Evolutionary conservation across 176 grass and related monocot species (phyloP), one percentile per base, ranked within the genome.

Genomic region (bread wheat (Triticum aestivum)): DNA sequence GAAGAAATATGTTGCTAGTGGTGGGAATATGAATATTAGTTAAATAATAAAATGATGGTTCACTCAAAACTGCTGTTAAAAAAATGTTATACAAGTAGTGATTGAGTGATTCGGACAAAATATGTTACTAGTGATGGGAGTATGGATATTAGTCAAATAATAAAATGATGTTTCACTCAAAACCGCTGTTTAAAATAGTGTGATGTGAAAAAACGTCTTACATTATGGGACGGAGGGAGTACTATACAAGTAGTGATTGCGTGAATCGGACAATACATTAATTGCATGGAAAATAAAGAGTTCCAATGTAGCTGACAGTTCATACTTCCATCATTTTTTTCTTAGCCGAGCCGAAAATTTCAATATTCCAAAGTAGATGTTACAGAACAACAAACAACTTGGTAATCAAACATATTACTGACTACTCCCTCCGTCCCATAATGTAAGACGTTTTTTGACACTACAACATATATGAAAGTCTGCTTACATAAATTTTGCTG

Each of bases 11-110:
- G 29, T 45, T 65, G 14, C 47, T 18, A 35, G 33, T 64, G 27
- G 34, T 54, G 83, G 11, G 34, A 83, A 81, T 66, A 75, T 45
- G 49, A 35, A 59, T 58, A 33, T 6, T 32, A 77, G 47, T 39
- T 82, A 82, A 37, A 44, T 71, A 45, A 63, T 81, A 82, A 74
- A 74, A 21, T 56, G 39, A 61, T 27, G 35, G 42, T 86, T 82
- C 41, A 82, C 54, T 78, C 54, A 54, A 21, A 9, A 61, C 2
- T 73, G 29, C 33, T 79, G 9, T 33, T 73, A 41, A 86, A 82
- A 81, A 14, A 78, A 33, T 61, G 32, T 6, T 51, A 79, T 58
- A 80, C 18, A 63, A 69, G 62, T n/a, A 83, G 52, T 64, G 10
- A 2, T 61, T 39, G 56, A 4, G 29, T 39, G 27, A 78, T 32